Base-by-base conservation (phyloP, 495 filamentous ascomycete species). In the Trichocladium uniseriatum region DNA sequence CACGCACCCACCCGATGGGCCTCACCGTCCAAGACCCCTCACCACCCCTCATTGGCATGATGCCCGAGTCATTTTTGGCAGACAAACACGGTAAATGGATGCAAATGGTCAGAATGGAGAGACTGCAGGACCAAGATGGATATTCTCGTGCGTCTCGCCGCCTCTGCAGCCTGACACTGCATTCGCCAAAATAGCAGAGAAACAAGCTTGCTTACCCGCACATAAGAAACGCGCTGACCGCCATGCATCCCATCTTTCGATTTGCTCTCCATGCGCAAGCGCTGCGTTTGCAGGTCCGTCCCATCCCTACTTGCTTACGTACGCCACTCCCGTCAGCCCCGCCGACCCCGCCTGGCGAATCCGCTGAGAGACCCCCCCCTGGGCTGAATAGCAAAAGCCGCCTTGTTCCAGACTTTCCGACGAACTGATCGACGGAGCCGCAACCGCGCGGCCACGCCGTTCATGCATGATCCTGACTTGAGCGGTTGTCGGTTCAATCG, bases 381-480 rank as follows among this genome's bases (percentile, higher is more conserved):
- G 49, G 42, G 49, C 41, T 46, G 34, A 27, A 52, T 37, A 39
- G 2, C 11, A n/a, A 52, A 46, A 48, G 5, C n/a, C 45, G 45
- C 36, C 45, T 48, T 16, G 49, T 22, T 34, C 48, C 32, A 37
- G 39, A n/a, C 48, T 28, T 20, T 34, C 24, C 16, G 11, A 51
- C 7, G 8, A 21, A 13, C 32, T 48, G 51, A 48, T 48, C 45
- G 34, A 39, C 51, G 14, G 42, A 31, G 34, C 51, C 51, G 51
- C 44, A 48, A 38, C 51, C 51, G 51, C 51, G 44, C 50, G 42
- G 2, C 42, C 38, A 47, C 48, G 50, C 50, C 50, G 42, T 5
- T 49, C 38, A 47, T 52, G 50, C 50, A 52, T 27, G 11, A 41
- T 40, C 50, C 32, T 46, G 27, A 27, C 37, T 20, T 35, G 20